A percentile compares a stretch with the other conserved stretches of the same genome.
These are phyloP conservation scores for Groenewaldozyma tartarivorans DNA, from an alignment of 805 yeast genomes.

Conservation along the genomic window DNA sequence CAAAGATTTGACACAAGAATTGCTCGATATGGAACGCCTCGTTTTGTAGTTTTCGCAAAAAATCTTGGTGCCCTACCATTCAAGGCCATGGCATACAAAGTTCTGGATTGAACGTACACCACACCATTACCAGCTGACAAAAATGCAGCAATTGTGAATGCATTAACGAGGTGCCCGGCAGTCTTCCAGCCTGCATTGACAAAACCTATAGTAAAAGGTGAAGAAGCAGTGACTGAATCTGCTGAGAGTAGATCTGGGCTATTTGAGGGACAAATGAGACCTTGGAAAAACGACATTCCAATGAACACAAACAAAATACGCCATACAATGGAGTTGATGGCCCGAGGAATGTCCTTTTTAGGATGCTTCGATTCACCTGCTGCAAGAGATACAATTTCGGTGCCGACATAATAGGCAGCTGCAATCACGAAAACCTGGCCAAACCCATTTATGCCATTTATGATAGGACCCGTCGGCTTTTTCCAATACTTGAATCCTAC, in stretches of 20 bases:
- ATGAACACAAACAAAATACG: constrained; percentile 59
- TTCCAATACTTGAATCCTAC: too few relatives aligned
- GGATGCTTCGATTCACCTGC: constrained; percentile 82
- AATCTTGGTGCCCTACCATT: constrained; percentile 59
- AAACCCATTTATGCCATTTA: too few relatives aligned
- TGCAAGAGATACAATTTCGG: constrained; percentile 79
- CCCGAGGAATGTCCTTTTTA: constrained; percentile 64
- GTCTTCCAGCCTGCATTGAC: constrained; percentile 45
- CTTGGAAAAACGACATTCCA: constrained; percentile 58
- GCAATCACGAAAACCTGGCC: too few relatives aligned
- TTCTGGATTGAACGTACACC: constrained; percentile 50
- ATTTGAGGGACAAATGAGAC: constrained; percentile 64
- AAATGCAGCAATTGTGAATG: constrained; percentile 45
- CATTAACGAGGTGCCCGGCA: constrained; percentile 45
- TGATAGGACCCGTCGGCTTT: too few relatives aligned
- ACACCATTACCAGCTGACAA: constrained; percentile 51
- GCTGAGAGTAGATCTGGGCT: constrained; percentile 45
- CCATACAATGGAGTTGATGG: constrained; percentile 67
- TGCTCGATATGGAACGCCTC: constrained; percentile 67
- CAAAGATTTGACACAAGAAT: constrained; percentile 35
- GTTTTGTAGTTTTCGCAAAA: constrained; percentile 50
- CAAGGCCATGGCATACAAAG: constrained; percentile 46
- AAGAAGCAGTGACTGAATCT: constrained; percentile 56
- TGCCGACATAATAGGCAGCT: too few relatives aligned
- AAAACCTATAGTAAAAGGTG: constrained; percentile 51